A percentile compares a stretch with the other conserved stretches of the same genome.
phyloP scores from a whole-genome alignment of 208 protist genomes.

The Porcisia deanei region DNA sequence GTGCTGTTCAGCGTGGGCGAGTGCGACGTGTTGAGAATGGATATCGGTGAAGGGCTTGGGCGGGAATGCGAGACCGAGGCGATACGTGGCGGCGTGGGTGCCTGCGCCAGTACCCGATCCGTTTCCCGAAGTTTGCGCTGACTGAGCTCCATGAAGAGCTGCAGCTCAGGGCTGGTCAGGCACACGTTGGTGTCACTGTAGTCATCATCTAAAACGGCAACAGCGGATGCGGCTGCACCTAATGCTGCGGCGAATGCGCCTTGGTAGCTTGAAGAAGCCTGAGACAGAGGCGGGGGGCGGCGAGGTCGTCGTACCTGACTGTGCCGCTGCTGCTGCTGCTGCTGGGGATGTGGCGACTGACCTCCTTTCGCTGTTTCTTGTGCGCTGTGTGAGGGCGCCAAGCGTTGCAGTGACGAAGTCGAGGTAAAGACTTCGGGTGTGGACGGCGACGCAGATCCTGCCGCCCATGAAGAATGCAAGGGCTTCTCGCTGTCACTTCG shows the following conservation, averaged over 20 bases:
- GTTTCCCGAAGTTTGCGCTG: slow-evolving; percentile 67
- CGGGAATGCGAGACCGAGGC: neutral
- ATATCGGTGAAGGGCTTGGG: slow-evolving; percentile 1
- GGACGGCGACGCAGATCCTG: neutral
- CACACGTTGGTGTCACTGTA: slow-evolving; percentile 18
- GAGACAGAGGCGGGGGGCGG: slow-evolving; percentile 1
- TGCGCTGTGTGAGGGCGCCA: neutral
- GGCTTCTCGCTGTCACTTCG: neutral
- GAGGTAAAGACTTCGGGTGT: neutral
- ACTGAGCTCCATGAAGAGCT: slow-evolving; percentile 66
- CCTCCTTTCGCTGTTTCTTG: neutral
- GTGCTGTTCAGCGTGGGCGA: neutral
- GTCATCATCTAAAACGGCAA: neutral
- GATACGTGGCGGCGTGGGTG: neutral
- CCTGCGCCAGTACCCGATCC: slow-evolving; percentile 48
- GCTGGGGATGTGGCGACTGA: neutral
- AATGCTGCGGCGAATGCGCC: neutral
- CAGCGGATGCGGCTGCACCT: neutral
- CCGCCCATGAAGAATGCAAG: neutral
- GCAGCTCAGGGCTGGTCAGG: slow-evolving; percentile 60
- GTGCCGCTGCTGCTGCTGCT: neutral
- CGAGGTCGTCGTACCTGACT: neutral
- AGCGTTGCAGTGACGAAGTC: neutral
- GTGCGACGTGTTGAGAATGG: neutral
- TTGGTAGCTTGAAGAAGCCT: neutral